Conservation (phyloP, 2,329 filamentous ascomycete species). For the Coleophoma eucalyptorum region DNA sequence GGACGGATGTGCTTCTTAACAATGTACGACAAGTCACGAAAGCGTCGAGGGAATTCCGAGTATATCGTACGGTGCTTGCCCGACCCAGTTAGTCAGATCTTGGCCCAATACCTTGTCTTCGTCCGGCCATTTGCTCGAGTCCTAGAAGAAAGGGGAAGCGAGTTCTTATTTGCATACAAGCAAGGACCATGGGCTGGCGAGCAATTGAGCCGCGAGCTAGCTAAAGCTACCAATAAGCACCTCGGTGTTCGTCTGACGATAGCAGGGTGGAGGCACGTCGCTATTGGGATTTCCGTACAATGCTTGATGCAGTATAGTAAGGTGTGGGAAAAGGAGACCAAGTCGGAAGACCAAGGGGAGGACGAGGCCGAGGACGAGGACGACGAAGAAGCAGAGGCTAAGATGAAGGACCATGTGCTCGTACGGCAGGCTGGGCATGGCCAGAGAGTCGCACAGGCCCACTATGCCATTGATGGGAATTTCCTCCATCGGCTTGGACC, state of each 20-base stretch:
- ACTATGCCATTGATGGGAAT: conserved; percentile 6
- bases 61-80: conserved; percentile 5
- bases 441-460: background rate
- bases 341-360: background rate
- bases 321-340: conserved; percentile 1
- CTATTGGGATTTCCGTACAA: background rate
- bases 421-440: background rate
- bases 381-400: background rate
- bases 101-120: conserved; percentile 2
- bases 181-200: background rate
- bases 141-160: background rate
- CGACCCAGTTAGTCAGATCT: conserved; percentile 1
- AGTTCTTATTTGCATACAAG: background rate
- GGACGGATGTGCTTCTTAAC: conserved; percentile 4
- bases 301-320: background rate
- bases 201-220: too few species aligned
- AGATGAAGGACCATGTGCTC: background rate
- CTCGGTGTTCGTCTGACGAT: conserved; percentile 2
- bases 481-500: conserved; percentile 3
- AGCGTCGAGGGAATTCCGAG: conserved; percentile 5
- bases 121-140: conserved; percentile 3
- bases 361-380: conserved; percentile 1
- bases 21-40: conserved; percentile 6
- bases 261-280: conserved; percentile 1
- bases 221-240: background rate